Evolutionary conservation across 2,329 filamentous ascomycete species (phyloP).

Genomic region (Ceratocystis variospora): DNA sequence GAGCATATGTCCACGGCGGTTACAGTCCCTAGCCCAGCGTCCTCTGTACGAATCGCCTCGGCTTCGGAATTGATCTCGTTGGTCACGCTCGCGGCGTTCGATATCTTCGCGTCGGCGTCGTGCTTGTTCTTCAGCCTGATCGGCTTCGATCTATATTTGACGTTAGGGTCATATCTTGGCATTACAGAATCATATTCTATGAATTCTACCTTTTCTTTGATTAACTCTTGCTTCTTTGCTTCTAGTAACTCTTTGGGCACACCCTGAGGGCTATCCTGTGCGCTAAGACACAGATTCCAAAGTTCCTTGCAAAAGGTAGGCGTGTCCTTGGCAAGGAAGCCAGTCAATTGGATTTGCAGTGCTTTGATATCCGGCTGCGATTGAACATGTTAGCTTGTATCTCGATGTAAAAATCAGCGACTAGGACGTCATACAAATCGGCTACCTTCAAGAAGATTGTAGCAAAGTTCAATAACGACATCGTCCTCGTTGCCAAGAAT

Average conservation of each 20-base stretch:
- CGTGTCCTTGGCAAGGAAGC: conserved; percentile 88
- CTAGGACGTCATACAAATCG: conserved; percentile 49
- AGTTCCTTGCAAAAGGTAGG: conserved; percentile 81
- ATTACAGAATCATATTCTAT: neutral
- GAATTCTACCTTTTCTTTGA: conserved; percentile 72
- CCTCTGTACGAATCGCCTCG: conserved; percentile 39
- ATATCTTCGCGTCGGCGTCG: conserved; percentile 58
- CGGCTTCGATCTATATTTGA: conserved; percentile 54
- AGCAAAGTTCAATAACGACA: conserved; percentile 78
- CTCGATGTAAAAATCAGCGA: conserved; percentile 7
- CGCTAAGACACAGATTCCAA: conserved; percentile 83
- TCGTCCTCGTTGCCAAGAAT: conserved; percentile 91
- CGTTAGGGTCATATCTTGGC: neutral
- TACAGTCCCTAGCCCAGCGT: conserved; percentile 34
- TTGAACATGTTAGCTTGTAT: conserved; percentile 7
- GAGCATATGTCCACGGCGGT: conserved; percentile 31
- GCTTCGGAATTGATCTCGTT: conserved; percentile 39
- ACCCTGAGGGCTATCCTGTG: conserved; percentile 74
- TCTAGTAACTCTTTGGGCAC: conserved; percentile 90
- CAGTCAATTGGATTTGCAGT: conserved; percentile 84
- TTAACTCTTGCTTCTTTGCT: conserved; percentile 87
- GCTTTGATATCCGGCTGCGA: conserved; percentile 84
- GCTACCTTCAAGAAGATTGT: conserved; percentile 55
- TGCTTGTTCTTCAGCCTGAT: conserved; percentile 64
- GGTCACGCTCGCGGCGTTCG: conserved; percentile 56